Conservation (phyloP, 805 yeast species). For the Monosporozyma servazzii region DNA sequence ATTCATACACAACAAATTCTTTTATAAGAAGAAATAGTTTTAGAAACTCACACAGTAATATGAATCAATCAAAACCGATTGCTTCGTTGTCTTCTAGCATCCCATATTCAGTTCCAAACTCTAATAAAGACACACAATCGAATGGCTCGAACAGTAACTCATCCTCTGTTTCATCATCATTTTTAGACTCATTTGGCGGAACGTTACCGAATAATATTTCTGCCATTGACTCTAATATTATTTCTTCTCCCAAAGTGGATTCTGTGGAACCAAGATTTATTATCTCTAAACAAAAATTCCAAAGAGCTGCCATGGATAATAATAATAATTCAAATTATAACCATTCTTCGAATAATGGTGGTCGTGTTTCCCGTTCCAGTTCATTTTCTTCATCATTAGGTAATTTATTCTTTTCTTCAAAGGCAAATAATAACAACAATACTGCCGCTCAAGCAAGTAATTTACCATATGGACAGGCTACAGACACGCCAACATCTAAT, state of each 20-base stretch:
- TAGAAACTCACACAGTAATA: background rate
- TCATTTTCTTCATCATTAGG: slow-evolving; percentile 30
- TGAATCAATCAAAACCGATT: slow-evolving; percentile 10
- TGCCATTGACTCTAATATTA: slow-evolving; percentile 46
- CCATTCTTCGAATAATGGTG: background rate
- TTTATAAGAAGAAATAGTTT: slow-evolving; percentile 49
- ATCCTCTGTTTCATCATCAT: slow-evolving; percentile 29
- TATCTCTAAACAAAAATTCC: slow-evolving; percentile 61
- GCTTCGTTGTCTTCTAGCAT: slow-evolving; percentile 50
- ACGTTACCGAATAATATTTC: slow-evolving; percentile 34
- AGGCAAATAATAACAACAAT: background rate
- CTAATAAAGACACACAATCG: slow-evolving; percentile 28
- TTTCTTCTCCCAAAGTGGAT: slow-evolving; percentile 61
- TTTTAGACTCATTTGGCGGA: slow-evolving; percentile 30
- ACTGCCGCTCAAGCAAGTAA: slow-evolving; percentile 16
- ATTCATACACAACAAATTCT: slow-evolving; percentile 3
- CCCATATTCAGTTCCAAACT: slow-evolving; percentile 68
- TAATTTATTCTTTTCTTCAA: slow-evolving; percentile 24
- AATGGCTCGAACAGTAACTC: slow-evolving; percentile 19
- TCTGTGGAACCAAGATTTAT: slow-evolving; percentile 81
- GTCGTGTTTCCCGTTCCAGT: slow-evolving; percentile 25
- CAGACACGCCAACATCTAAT: slow-evolving; percentile 1
- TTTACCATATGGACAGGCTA: slow-evolving; percentile 4
- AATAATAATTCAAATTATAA: slow-evolving; percentile 3
- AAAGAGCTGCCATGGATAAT: slow-evolving; percentile 23